Base-by-base conservation (phyloP, 495 filamentous ascomycete genomes). In the Astrocystis sublimbata region DNA sequence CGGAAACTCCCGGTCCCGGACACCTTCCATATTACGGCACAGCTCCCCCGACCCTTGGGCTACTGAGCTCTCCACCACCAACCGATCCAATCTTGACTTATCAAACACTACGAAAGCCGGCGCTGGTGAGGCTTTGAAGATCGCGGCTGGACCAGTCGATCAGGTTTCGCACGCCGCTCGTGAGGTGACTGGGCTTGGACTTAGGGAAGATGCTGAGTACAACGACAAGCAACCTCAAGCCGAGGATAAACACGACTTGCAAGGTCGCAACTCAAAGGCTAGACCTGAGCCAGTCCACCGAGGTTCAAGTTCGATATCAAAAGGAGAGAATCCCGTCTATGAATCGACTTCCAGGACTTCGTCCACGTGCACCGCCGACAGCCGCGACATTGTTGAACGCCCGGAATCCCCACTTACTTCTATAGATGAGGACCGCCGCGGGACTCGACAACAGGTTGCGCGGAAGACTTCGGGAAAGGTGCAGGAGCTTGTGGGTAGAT, bases 41-140 rank as follows among this genome's bases (percentile, higher is more conserved):
- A 75, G 73, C n/a, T 83, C 81, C 4, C 79, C 79, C n/a, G 81
- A 84, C 69, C 81, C 81, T 2, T 84, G 81, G 81, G 71, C 75
- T 2, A 19, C 68, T 33, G 76, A 75, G 33, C 62, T 71, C n/a
- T 71, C 73, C 15, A 51, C 68, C 0, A 62, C 59, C 1, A 65
- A 67, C 24, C 52, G 26, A 23, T 55, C 38, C 21, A 24, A 54
- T 23, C 24, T 51, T 19, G n/a, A 54, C 0, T 43, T 46, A 42
- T 46, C 24, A 8, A 49, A 17, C 12, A 6, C 51, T n/a, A 10
- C 17, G 4, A 21, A 47, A 2, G 21, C 30, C 19, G 17, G 4
- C 31, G n/a, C 19, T 2, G n/a, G 31, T 24, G 24, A 62, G 15
- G 12, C 41, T 24, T 42, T 21, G 15, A 30, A 50, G 8, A 41